Conservation (phyloP, 2,329 filamentous ascomycete species). For the Fusarium sp. region DNA sequence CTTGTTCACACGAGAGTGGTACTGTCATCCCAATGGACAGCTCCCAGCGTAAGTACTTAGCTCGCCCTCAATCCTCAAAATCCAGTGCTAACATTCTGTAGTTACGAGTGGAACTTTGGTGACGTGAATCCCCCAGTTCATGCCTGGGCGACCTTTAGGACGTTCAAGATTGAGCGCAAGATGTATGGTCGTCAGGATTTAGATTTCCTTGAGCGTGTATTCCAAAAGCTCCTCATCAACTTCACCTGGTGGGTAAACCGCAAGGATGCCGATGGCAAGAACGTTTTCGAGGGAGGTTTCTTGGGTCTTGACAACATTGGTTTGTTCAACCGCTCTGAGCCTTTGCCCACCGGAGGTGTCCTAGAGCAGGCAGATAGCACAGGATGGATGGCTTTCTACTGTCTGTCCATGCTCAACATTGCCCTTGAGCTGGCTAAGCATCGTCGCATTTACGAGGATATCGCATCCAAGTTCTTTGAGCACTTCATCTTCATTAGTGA, state of each 20-base stretch:
- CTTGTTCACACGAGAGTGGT: constrained; percentile 96
- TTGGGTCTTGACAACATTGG: constrained; percentile 97
- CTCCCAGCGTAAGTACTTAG: constrained; percentile 77
- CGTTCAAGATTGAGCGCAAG: constrained; percentile 98
- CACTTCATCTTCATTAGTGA: constrained; percentile 98
- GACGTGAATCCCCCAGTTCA: constrained; percentile 98
- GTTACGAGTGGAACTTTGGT: constrained; percentile 95
- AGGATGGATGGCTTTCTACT: constrained; percentile 99
- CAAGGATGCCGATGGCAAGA: constrained; percentile 94
- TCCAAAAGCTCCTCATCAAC: constrained; percentile 95
- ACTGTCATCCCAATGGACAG: constrained; percentile 97
- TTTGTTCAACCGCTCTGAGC: constrained; percentile 96
- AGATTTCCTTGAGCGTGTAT: constrained; percentile 95
- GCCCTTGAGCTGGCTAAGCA: constrained; percentile 95
- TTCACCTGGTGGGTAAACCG: constrained; percentile 99
- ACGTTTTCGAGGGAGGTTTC: constrained; percentile 97
- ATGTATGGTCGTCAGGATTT: constrained; percentile 95
- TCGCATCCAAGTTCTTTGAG: constrained; percentile 98
- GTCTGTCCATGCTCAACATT: constrained; percentile 96
- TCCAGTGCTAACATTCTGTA: constrained; percentile 46
- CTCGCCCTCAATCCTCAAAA: background rate
- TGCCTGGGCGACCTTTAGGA: constrained; percentile 94
- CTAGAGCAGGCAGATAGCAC: constrained; percentile 98
- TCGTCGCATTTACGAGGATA: constrained; percentile 93
- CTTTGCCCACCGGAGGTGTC: constrained; percentile 90